phyloP scores from a whole-genome alignment of 352 stramenopile species.

The Globisporangium uncinulatum region DNA sequence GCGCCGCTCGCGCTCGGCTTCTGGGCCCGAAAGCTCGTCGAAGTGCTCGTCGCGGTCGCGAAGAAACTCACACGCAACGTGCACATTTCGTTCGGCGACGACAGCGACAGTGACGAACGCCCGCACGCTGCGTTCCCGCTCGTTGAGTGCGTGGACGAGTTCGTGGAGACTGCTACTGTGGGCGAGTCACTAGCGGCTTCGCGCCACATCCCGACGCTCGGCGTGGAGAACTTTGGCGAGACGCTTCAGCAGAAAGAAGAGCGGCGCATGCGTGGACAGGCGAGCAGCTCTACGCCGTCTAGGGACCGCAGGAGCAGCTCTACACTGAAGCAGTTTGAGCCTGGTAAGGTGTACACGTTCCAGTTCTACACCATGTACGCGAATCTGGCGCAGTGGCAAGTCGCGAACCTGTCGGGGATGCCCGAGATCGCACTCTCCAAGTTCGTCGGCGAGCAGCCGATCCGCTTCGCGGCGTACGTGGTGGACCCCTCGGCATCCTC shows the following conservation, averaged over 20 bases:
- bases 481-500: conserved; percentile 10
- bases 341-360: conserved; percentile 52
- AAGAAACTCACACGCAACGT: conserved; percentile 28
- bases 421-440: conserved; percentile 35
- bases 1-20: conserved; percentile 22
- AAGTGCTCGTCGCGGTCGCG: conserved; percentile 27
- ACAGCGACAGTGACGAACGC: conserved; percentile 15
- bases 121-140: conserved; percentile 48
- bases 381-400: conserved; percentile 39
- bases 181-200: not conserved
- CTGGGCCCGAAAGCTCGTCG: conserved; percentile 29
- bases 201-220: conserved; percentile 18
- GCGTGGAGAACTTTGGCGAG: conserved; percentile 33
- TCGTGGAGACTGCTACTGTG: conserved; percentile 26
- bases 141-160: conserved; percentile 41
- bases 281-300: not conserved
- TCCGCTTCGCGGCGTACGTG: conserved; percentile 41
- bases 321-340: conserved; percentile 20
- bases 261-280: conserved; percentile 6
- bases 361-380: conserved; percentile 47
- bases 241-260: conserved; percentile 15
- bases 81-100: conserved; percentile 34
- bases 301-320: conserved; percentile 9
- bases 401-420: conserved; percentile 37
- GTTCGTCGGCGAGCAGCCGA: conserved; percentile 23